Evolutionary conservation across 371 early-diverging fungal genomes (phyloP), one percentile per base, ranked within the genome.

Genomic region (Zychaea mexicana): DNA sequence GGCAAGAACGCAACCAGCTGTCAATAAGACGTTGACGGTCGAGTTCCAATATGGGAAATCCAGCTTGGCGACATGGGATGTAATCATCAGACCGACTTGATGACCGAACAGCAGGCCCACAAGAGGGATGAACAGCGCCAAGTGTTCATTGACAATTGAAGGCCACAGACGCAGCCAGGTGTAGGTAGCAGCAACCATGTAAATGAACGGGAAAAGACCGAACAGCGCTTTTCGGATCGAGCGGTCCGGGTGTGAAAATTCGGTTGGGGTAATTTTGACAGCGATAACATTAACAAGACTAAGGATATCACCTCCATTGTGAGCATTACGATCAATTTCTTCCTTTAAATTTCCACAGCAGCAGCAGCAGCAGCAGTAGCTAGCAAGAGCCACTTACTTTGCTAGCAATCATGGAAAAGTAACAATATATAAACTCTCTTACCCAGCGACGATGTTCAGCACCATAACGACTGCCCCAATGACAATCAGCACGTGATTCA

Each of bases 31-130:
- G 36, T 45, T 66, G 52, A 91, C 73, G 27, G 94, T 91, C 6
- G 85, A 52, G 67, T 91, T 88, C 66, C 88, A 84, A 57, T 78
- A 82, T 7, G 95, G 95, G 82, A 92, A 96, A 7, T 81, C 76
- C 36, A 87, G 79, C 36, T 93, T 89, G 7, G 93, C 86, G 13
- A 96, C 94, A 71, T 96, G 96, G 19, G 93, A 90, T 5, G 92
- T 84, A 63, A 96, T 94, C 78, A 96, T 94, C 38, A 84, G 73
- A 24, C 91, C 90, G 53, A 94, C 94, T 52, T 90, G 91, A 70
- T 93, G 89, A 53, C 93, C 95, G 75, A 96, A 94, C 28, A 89
- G 83, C 28, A 92, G 78, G 2, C 94, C 94, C 31, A 87, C 68
- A 58, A 90, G 87, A 27, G 88, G 64, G 33, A 88, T 77, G 69